Percentiles rank a stretch among this genome's conserved stretches.
phyloP scores from a whole-genome alignment of 2,329 filamentous ascomycete genomes.

The Alternaria incomplexa region DNA sequence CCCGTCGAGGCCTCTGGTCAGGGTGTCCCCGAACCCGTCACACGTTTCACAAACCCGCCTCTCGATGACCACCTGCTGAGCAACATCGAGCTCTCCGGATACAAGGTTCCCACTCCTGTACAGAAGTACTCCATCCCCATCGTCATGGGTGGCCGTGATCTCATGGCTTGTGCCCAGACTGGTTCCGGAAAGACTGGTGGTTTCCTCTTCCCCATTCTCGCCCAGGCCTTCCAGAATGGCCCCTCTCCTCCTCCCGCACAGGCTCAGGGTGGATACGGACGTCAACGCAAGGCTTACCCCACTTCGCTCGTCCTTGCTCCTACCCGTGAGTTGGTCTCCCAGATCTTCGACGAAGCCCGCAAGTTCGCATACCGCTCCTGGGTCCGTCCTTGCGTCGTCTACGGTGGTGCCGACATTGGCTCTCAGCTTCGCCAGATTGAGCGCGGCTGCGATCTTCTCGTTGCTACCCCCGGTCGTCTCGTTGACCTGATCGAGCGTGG shows the following conservation, averaged over 20 bases:
- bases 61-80: conserved; percentile 89
- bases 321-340: conserved; percentile 96
- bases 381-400: conserved; percentile 98
- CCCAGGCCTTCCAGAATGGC: conserved; percentile 92
- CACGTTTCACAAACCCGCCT: conserved; percentile 90
- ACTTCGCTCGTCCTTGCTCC: conserved; percentile 95
- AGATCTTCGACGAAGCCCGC: conserved; percentile 96
- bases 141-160: conserved; percentile 94
- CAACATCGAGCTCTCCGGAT: conserved; percentile 94
- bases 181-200: conserved; percentile 99
- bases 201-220: conserved; percentile 98
- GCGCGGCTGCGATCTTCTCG: conserved; percentile 93
- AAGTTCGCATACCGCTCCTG: conserved; percentile 99
- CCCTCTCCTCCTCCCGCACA: conserved; percentile 72
- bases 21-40: conserved; percentile 89
- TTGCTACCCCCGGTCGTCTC: conserved; percentile 95
- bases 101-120: conserved; percentile 94
- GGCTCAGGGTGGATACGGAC: conserved; percentile 70
- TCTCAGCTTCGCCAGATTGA: conserved; percentile 98
- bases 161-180: conserved; percentile 99
- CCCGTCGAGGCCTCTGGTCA: conserved; percentile 96
- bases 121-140: conserved; percentile 99
- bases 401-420: conserved; percentile 98
- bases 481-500: conserved; percentile 98
- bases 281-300: conserved; percentile 96